Evolutionary conservation across 2,329 filamentous ascomycete genomes (phyloP).

Genomic region (Fusarium multiceps): DNA sequence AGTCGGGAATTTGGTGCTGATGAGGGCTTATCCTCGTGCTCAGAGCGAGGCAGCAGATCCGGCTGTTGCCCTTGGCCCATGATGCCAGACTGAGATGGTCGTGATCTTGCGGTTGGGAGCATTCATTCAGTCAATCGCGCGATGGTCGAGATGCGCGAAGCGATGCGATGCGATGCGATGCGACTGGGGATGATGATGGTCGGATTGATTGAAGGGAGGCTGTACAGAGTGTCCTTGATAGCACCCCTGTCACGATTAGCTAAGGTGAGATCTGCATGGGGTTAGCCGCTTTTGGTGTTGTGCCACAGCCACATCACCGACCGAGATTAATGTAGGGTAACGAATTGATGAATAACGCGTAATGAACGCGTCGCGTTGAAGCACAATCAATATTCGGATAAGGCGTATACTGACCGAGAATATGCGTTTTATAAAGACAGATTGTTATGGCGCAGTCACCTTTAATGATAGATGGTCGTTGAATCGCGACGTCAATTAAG

Average conservation of each 20-base stretch:
- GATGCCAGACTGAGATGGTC: conserved; percentile 29
- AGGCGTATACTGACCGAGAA: background rate
- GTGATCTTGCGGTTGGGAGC: conserved; percentile 31
- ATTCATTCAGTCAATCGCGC: conserved; percentile 22
- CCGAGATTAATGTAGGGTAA: background rate
- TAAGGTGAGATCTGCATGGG: conserved; percentile 19
- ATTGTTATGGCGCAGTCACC: background rate
- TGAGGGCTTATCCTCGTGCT: conserved; percentile 23
- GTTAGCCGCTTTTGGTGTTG: background rate
- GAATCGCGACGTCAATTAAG: background rate
- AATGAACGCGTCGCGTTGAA: background rate
- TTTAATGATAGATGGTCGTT: no score
- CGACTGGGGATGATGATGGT: background rate
- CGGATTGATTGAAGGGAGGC: conserved; percentile 19
- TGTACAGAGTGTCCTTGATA: conserved; percentile 33
- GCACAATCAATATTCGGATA: accelerated
- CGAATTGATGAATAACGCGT: background rate
- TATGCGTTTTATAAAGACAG: accelerated
- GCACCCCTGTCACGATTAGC: conserved; percentile 18
- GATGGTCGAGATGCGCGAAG: background rate
- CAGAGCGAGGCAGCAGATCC: conserved; percentile 35
- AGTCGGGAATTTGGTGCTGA: conserved; percentile 13
- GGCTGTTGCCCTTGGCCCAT: conserved; percentile 32
- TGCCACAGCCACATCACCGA: conserved; percentile 1
- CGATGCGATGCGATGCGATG: background rate